phyloP scores from a whole-genome alignment of 495 filamentous ascomycete species.

The Hyaloscypha finlandica region DNA sequence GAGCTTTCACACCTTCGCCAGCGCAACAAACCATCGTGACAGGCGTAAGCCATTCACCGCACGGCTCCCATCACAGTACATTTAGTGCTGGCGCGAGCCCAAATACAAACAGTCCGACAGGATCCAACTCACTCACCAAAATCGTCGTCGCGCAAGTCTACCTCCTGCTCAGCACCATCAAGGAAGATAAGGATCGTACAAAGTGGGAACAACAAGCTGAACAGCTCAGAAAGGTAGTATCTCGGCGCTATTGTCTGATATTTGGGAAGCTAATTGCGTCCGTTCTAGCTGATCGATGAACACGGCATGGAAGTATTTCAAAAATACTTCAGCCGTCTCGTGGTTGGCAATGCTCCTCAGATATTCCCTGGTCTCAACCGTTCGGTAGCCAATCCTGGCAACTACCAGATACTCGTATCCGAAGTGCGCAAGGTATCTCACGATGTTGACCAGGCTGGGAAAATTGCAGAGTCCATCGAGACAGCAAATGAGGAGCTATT shows the following conservation, averaged over 20 bases:
- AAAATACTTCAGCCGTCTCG: conserved; percentile 87
- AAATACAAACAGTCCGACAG: conserved; percentile 66
- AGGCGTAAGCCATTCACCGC: conserved; percentile 45
- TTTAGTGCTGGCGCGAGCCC: conserved; percentile 58
- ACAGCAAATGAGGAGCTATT: conserved; percentile 82
- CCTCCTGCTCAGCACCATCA: conserved; percentile 88
- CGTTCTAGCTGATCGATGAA: conserved; percentile 77
- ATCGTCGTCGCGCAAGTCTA: conserved; percentile 95
- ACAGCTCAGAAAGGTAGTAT: conserved; percentile 80
- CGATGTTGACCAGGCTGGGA: conserved; percentile 79
- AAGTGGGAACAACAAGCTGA: conserved; percentile 95
- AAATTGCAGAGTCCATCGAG: conserved; percentile 92
- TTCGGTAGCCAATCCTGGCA: conserved; percentile 70
- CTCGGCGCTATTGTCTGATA: background rate
- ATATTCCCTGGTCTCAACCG: conserved; percentile 79
- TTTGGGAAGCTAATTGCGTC: conserved; percentile 24
- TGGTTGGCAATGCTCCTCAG: conserved; percentile 79
- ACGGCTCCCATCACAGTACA: conserved; percentile 53
- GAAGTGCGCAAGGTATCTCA: conserved; percentile 83
- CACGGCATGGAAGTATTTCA: conserved; percentile 96
- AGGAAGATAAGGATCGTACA: conserved; percentile 83
- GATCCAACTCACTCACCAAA: conserved; percentile 67
- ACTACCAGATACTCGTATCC: conserved; percentile 75
- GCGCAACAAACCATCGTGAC: conserved; percentile 43
- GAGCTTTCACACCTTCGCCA: conserved; percentile 58